Evolutionary conservation across 2,329 filamentous ascomycete species (phyloP).

Genomic region (Coniochaeta sp.): DNA sequence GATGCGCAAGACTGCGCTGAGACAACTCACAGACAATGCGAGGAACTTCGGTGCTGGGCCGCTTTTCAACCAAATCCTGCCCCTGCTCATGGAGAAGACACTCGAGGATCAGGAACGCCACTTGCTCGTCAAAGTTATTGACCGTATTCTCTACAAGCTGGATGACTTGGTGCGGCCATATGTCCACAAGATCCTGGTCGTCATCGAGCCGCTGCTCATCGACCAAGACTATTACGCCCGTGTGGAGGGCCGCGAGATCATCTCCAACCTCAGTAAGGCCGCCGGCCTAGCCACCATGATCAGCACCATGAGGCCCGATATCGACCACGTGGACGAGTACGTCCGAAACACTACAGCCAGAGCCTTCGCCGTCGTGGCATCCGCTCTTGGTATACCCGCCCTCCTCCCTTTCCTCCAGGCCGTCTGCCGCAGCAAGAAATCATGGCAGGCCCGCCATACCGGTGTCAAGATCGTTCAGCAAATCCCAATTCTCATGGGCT

Average conservation of each 20-base stretch:
- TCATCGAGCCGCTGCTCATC: slow-evolving; percentile 97
- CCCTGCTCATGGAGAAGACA: slow-evolving; percentile 95
- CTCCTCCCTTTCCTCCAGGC: slow-evolving; percentile 91
- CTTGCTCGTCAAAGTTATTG: slow-evolving; percentile 97
- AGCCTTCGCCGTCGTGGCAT: slow-evolving; percentile 95
- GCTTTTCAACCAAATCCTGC: slow-evolving; percentile 95
- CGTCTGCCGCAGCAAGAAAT: slow-evolving; percentile 97
- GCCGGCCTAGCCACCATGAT: slow-evolving; percentile 98
- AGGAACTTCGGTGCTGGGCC: slow-evolving; percentile 90
- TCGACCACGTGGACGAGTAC: slow-evolving; percentile 97
- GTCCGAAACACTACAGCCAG: slow-evolving; percentile 95
- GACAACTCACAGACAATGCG: slow-evolving; percentile 96
- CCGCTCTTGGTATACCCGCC: slow-evolving; percentile 89
- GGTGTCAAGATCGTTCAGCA: slow-evolving; percentile 99
- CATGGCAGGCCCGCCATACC: slow-evolving; percentile 95
- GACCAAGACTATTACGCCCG: slow-evolving; percentile 99
- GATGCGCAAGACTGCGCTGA: slow-evolving; percentile 95
- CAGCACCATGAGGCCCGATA: slow-evolving; percentile 97
- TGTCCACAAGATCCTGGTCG: slow-evolving; percentile 96
- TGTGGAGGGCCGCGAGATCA: slow-evolving; percentile 97
- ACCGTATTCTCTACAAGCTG: slow-evolving; percentile 95
- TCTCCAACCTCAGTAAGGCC: slow-evolving; percentile 94
- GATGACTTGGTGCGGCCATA: slow-evolving; percentile 94
- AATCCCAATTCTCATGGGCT: slow-evolving; percentile 98
- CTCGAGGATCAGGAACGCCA: slow-evolving; percentile 97